Evolutionary conservation across 129 eudicot species (phyloP), one percentile per base, ranked within the genome.

Genomic region (Mikania micrantha): DNA sequence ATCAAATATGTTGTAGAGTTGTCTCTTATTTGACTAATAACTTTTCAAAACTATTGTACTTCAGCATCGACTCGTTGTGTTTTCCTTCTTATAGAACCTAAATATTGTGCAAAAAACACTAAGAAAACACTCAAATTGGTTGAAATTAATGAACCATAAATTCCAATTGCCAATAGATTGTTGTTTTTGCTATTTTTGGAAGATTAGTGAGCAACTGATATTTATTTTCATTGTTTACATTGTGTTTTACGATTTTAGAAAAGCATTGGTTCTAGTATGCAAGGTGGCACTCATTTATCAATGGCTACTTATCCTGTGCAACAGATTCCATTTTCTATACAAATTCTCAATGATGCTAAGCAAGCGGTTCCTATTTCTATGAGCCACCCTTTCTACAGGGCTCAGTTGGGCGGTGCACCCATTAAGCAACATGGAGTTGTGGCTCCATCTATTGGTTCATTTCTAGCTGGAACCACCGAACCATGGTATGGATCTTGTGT

Each of bases 381-480:
- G 81, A 85, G 54, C 71, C 45, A 70, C 41, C 84, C 85, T 5
- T 80, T 79, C 70, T 76, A 77, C 47, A 80, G 81, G 73, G 41
- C 81, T 56, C 88, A 83, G 24, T 81, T 83, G 66, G 47, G 70
- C 67, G 80, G 77, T 81, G 76, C 87, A 28, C 74, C 75, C 57
- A 31, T 68, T 24, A 88, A 81, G 79, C 85, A 84, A 41, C 90
- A 76, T 20, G 94, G 82, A 15, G 59, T 71, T 66, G 81, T 83
- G 36, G 57, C 76, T 75, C 84, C 89, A 31, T 64, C 86, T 64
- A 12, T 45, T 9, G 80, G 84, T 44, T 69, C 87, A 40, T 50
- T 85, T 60, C 75, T 76, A 70, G 84, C 81, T 70, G 87, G 90
- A 62, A 66, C 85, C 74, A 89, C 87, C 12, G 90, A 86, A 41